A percentile compares a stretch with the other conserved stretches of the same genome.
Conservation (phyloP, 78 protist species). For the Protostelium mycophagum region DNA sequence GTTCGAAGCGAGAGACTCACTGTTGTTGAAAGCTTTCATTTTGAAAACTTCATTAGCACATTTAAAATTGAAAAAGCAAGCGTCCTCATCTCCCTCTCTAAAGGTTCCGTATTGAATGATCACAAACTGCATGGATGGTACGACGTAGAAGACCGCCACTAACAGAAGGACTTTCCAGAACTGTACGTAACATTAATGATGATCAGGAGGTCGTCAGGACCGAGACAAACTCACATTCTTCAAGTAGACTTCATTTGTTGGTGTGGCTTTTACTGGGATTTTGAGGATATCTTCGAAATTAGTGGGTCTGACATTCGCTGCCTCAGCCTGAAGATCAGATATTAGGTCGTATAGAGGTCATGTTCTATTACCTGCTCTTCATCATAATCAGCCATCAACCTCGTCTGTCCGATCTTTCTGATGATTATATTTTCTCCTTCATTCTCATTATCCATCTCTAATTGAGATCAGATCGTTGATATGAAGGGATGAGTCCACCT, state of each 20-base stretch:
- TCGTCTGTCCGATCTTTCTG: neutral
- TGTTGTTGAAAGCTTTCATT: conserved; percentile 49
- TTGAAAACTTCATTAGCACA: conserved; percentile 33
- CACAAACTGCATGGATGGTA: conserved; percentile 64
- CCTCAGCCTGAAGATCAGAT: neutral
- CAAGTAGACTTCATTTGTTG: neutral
- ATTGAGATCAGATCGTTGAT: neutral
- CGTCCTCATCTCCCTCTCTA: neutral
- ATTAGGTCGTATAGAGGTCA: neutral
- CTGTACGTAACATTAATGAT: neutral
- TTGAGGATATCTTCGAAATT: neutral
- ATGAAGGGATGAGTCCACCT: neutral
- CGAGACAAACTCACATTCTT: neutral
- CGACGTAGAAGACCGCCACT: conserved; percentile 38
- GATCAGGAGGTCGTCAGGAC: too few relatives aligned
- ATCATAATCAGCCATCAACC: neutral
- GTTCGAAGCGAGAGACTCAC: neutral
- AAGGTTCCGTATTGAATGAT: conserved; percentile 37
- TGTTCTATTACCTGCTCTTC: neutral
- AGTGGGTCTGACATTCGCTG: neutral
- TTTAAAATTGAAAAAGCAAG: conserved; percentile 54
- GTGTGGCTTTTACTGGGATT: neutral
- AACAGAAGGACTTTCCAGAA: conserved; percentile 59
- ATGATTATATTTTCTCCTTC: neutral
- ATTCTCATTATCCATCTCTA: neutral